A percentile compares a stretch with the other conserved stretches of the same genome.
These are phyloP conservation scores for Salvia hispanica DNA, from an alignment of 257 asterid species.

Conservation along the genomic window DNA sequence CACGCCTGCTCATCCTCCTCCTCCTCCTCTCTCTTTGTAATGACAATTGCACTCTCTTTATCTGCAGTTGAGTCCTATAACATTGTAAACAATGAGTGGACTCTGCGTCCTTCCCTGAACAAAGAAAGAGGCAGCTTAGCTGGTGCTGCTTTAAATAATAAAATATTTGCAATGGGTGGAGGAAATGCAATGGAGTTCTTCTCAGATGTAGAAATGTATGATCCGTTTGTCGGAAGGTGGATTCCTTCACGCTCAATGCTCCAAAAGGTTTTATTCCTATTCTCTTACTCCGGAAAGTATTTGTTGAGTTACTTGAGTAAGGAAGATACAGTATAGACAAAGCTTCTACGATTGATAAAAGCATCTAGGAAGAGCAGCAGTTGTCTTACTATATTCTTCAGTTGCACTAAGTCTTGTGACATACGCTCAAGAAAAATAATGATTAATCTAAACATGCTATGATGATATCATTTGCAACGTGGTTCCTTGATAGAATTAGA, in stretches of 20 bases:
- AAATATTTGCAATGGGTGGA: conserved; percentile 82
- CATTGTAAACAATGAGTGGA: conserved; percentile 62
- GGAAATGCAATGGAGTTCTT: conserved; percentile 67
- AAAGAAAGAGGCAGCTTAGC: conserved; percentile 72
- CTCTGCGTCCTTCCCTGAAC: conserved; percentile 53
- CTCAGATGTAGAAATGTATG: conserved; percentile 79
- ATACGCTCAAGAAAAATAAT: conserved; percentile 1
- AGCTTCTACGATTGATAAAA: conserved; percentile 13
- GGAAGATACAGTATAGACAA: background rate
- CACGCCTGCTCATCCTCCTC: conserved; percentile 5
- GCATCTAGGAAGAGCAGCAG: conserved; percentile 1
- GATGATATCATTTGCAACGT: conserved; percentile 11
- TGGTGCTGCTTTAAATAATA: conserved; percentile 64
- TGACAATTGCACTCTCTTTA: conserved; percentile 4
- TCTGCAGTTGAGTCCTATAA: conserved; percentile 84
- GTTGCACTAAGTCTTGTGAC: background rate
- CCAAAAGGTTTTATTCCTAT: conserved; percentile 54
- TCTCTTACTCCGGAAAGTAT: background rate
- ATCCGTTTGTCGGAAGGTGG: conserved; percentile 73
- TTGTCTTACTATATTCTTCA: background rate
- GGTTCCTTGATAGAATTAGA: background rate
- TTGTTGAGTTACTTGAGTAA: conserved; percentile 22
- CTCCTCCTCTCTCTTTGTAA: conserved; percentile 19
- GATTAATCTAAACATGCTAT: conserved; percentile 1
- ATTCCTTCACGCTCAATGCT: conserved; percentile 74